phyloP scores from a whole-genome alignment of 179 eudicot species.

The Monotropa hypopitys region DNA sequence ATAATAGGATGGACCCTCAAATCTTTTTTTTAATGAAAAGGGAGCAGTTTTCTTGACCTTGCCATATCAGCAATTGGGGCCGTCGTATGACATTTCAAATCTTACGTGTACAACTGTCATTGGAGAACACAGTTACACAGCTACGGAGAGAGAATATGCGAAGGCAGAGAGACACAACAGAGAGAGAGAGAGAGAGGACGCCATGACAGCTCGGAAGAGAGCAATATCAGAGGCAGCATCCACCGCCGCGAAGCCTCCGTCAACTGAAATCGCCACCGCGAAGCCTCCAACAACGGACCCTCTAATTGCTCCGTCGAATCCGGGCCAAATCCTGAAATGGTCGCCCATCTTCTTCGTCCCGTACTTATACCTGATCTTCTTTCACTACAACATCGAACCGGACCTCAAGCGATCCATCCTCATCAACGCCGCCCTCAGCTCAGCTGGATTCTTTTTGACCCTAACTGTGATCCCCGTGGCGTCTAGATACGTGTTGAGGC shows the following conservation, averaged over 20 bases:
- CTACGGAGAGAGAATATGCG: background rate
- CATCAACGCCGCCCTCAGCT: constrained; percentile 48
- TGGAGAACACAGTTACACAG: background rate
- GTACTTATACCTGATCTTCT: constrained; percentile 49
- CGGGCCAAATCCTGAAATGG: constrained; percentile 26
- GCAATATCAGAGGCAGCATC: constrained; percentile 9
- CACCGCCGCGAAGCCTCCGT: background rate
- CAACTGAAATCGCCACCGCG: background rate
- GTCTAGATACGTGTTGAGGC: constrained; percentile 51
- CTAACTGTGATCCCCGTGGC: constrained; percentile 68
- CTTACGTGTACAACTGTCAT: background rate
- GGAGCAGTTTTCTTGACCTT: background rate
- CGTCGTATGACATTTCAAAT: background rate
- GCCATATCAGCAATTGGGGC: background rate
- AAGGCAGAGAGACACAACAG: background rate
- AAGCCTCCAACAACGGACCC: constrained; percentile 18
- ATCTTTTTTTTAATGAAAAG: background rate
- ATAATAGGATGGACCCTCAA: background rate
- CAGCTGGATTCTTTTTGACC: constrained; percentile 48
- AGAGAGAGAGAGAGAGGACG: background rate
- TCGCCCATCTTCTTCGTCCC: constrained; percentile 49
- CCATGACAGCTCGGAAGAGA: constrained; percentile 23
- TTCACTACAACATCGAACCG: constrained; percentile 40
- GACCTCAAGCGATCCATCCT: constrained; percentile 49
- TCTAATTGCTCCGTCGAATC: constrained; percentile 39